Base-by-base conservation (phyloP, 1,284 basidiomycete genomes). In the Trichosporon sp. region DNA sequence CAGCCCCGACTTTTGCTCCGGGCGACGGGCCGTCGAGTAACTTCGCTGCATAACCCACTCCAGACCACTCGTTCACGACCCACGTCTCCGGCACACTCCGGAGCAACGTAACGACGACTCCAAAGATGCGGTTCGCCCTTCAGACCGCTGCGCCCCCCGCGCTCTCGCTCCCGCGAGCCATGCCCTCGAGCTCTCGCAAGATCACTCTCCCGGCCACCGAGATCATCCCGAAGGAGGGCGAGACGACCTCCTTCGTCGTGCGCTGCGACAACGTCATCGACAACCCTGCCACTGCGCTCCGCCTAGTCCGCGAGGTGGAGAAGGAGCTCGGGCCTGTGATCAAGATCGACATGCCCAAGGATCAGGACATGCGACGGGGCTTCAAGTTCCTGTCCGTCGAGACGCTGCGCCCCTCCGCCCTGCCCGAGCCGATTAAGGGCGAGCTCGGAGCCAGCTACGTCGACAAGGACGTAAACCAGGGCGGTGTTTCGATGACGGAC, bases 271-370 rank as follows among this genome's bases (percentile, higher is more conserved):
- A 74, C 31, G 56, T 40, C 4, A 72, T 78, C 16, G 68, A 72
- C 2, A 73, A 73, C 4, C 63, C 78, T 10, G 66, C 75, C 2
- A 76, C 81, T 31, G 71, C 75, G 11, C 73, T 78, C 35, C 75
- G 78, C 10, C 75, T 81, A 8, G 64, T 80, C 32, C 73, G 75
- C 56, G 76, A 76, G 0, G 71, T 79, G 14, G 80, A 81, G 71
- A 38, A 68, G 21, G 75, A 75, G 51, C 72, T 79, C 26, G 79
- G 79, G 12, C 66, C 73, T 0, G 68, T 79, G 14, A 32, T 79
- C 26, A 35, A 68, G 10, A 48, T 81, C 16, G 63, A 71, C 6
- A 64, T 79, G 11, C 73, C 74, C 0, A 76, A 75, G 68, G 74
- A 78, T 67, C 70, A 67, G 11, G 79, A 77, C 68, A 74, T 73